These are phyloP conservation scores for Mortierella sp. DNA, from an alignment of 371 early-diverging fungal genomes.

Conservation along the genomic window DNA sequence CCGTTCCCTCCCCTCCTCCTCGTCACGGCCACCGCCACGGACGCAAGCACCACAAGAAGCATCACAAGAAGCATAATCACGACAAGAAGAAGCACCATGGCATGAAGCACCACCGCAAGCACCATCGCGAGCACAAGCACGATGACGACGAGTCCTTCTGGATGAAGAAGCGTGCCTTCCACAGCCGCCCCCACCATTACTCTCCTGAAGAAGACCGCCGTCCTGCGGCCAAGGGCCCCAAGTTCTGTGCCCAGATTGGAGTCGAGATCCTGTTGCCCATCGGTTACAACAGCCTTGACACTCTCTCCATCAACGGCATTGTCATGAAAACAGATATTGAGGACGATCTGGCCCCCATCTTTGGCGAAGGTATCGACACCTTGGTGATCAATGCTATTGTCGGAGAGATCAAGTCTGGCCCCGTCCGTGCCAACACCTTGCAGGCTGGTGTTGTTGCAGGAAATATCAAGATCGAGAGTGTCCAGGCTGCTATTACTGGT, in stretches of 20 bases:
- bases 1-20: slow-evolving; percentile 18
- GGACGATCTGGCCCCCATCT: slow-evolving; percentile 9
- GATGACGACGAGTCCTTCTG: slow-evolving; percentile 13
- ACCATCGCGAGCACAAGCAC: slow-evolving; percentile 25
- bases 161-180: slow-evolving; percentile 2
- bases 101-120: slow-evolving; percentile 31
- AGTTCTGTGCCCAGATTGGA: slow-evolving; percentile 31
- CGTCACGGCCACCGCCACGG: slow-evolving; percentile 13
- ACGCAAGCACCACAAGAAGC: slow-evolving; percentile 22
- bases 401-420: slow-evolving; percentile 25
- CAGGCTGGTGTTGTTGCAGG: slow-evolving; percentile 21
- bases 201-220: not conserved
- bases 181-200: not conserved
- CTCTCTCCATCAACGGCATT: slow-evolving; percentile 20
- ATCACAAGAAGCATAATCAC: slow-evolving; percentile 12
- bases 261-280: slow-evolving; percentile 30
- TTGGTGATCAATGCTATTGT: slow-evolving; percentile 18
- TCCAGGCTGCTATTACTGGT: slow-evolving; percentile 24
- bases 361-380: slow-evolving; percentile 12
- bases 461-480: slow-evolving; percentile 12
- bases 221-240: not conserved
- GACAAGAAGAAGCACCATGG: slow-evolving; percentile 15
- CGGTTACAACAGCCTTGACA: not conserved
- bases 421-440: slow-evolving; percentile 22
- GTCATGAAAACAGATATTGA: slow-evolving; percentile 9